These are phyloP conservation scores for Paraphoma chrysanthemicola DNA, from an alignment of 2,329 filamentous ascomycete species.

Conservation along the genomic window DNA sequence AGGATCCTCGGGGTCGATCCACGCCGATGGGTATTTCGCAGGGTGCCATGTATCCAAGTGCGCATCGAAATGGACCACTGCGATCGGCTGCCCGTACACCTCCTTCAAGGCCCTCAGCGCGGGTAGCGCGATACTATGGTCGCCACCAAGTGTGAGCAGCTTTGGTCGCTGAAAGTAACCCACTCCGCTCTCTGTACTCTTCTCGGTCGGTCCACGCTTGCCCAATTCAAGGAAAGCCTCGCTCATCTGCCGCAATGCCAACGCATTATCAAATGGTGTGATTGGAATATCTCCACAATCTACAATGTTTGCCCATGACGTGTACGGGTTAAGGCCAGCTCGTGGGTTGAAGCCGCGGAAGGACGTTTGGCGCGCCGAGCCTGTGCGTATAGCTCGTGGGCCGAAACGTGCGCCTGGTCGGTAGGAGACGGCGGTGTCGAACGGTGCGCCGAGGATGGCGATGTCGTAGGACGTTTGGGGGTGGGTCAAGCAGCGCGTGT, in stretches of 20 bases:
- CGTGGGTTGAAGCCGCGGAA: conserved; percentile 84
- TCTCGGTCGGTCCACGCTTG: conserved; percentile 49
- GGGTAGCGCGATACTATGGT: conserved; percentile 59
- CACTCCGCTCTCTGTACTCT: conserved; percentile 46
- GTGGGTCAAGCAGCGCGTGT: conserved; percentile 56
- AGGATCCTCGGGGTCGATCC: conserved; percentile 61
- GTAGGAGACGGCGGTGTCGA: conserved; percentile 59
- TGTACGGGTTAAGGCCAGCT: conserved; percentile 83
- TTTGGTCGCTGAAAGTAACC: conserved; percentile 54
- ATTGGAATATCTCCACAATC: conserved; percentile 93
- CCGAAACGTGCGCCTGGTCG: conserved; percentile 71
- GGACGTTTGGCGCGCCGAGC: conserved; percentile 79
- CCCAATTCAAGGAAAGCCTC: conserved; percentile 77
- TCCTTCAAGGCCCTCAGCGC: conserved; percentile 58
- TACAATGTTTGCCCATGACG: conserved; percentile 76
- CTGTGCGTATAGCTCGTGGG: conserved; percentile 84
- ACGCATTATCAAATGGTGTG: conserved; percentile 82
- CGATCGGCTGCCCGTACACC: conserved; percentile 53
- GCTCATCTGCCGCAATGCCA: conserved; percentile 85
- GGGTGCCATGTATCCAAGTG: conserved; percentile 90
- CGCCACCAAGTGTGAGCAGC: conserved; percentile 57
- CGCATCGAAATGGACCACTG: conserved; percentile 60
- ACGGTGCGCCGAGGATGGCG: conserved; percentile 57
- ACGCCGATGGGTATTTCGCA: conserved; percentile 77
- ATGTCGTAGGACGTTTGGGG: conserved; percentile 55